phyloP scores from a whole-genome alignment of 495 filamentous ascomycete species.

The Astrothelium macrocarpum region DNA sequence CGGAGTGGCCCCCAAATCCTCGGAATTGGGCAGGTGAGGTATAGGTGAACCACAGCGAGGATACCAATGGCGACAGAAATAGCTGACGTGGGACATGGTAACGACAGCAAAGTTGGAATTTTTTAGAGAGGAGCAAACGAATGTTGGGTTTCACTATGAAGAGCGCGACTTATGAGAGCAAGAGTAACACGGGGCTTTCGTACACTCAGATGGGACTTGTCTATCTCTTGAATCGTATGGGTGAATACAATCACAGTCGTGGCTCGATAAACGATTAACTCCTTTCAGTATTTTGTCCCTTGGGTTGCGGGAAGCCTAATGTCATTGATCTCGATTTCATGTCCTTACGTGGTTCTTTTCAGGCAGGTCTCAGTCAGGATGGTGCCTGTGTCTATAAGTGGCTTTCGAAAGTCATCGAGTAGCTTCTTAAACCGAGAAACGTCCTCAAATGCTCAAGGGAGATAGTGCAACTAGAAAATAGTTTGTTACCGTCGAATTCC shows the following conservation, averaged over 20 bases:
- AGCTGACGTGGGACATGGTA: constrained; percentile 36
- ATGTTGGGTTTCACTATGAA: background rate
- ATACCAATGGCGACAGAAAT: constrained; percentile 33
- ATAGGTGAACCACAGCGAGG: constrained; percentile 23
- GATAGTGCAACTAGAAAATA: background rate
- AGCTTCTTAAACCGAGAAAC: too few species aligned
- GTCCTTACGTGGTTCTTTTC: background rate
- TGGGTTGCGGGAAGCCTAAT: background rate
- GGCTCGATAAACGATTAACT: background rate
- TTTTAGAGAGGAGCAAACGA: background rate
- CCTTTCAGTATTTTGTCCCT: background rate
- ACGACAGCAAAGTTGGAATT: constrained; percentile 24
- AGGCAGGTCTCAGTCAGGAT: background rate
- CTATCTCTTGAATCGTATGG: background rate
- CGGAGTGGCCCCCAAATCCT: background rate
- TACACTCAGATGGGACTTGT: background rate
- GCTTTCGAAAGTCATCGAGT: background rate
- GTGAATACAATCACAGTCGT: background rate
- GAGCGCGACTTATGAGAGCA: background rate
- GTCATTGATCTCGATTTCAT: background rate
- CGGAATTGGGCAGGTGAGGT: background rate
- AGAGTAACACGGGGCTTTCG: background rate
- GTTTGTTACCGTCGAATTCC: background rate
- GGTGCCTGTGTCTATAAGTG: background rate
- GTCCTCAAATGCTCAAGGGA: background rate